Base-by-base conservation (phyloP, 2,329 filamentous ascomycete genomes). In the Phaeosphaeriaceae sp. region DNA sequence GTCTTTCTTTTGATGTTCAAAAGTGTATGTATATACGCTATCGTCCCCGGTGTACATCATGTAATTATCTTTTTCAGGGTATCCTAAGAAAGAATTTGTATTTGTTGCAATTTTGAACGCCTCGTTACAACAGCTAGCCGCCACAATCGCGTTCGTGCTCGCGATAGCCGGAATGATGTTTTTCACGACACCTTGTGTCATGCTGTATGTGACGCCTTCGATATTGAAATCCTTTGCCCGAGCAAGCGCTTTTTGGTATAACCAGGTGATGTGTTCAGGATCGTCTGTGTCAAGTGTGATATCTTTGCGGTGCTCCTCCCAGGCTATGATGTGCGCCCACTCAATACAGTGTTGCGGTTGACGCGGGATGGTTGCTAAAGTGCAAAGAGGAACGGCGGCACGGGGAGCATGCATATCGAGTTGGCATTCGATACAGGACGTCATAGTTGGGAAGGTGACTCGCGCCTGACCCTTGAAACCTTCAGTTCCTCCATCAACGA, bases 1-100 rank as follows among this genome's bases (percentile, higher is more conserved):
- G 13, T 88, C 83, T 74, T 97, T 97, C 78, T 89, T 90, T 76
- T 97, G 88, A 66, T 96, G 92, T 66, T 92, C 87, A 72, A 97
- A 99, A 0, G 94, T 99, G 74, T 96, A 97, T 0, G 94, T 99
- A 78, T 99, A 99, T 59, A 99, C 88, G 59, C 89, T 84, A 67
- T 96, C 93, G 67, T 97, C 92, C 38, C 95, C 94, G 11, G 91
- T 96, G 74, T 99, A 99, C 90, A 97, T 96, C 92, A 97, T 97
- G 77, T 99, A 99, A 72, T 96, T 81, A 56, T 79, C 75, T 6
- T 69, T 96, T 47, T 88, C 88, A 36, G 88, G 86, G 56, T 85
- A 80, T 11, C 88, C 89, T 13, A 99, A 80, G 56, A 86, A 87
- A 0, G 93, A 91, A 26, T 93, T 94, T 30, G 87, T 85, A 40